Evolutionary conservation across 495 filamentous ascomycete species (phyloP).

Genomic region (Jackrogersella multiformis): DNA sequence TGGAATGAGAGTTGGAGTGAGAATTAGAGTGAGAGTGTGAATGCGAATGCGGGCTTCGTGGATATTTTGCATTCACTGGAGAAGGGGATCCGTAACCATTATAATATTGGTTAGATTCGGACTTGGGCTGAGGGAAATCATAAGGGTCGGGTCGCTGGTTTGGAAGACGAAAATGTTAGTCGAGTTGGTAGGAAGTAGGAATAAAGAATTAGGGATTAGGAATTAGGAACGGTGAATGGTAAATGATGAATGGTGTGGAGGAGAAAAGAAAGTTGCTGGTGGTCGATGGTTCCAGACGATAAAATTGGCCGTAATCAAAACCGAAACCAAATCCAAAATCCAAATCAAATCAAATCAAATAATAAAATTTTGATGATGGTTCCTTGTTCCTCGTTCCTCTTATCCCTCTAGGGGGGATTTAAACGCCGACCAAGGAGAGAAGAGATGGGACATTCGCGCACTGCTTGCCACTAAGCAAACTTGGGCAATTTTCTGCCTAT

Average conservation of each 20-base stretch:
- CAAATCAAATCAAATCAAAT: constrained; percentile 11
- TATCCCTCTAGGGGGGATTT: too few species aligned
- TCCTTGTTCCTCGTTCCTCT: constrained; percentile 28
- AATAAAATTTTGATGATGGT: constrained; percentile 33
- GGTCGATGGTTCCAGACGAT: background rate
- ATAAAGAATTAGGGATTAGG: constrained; percentile 4
- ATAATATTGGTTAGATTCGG: constrained; percentile 55
- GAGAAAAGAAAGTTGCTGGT: constrained; percentile 13
- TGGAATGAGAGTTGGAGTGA: too few species aligned
- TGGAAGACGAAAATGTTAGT: constrained; percentile 35
- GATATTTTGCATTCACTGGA: constrained; percentile 63
- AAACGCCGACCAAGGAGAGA: constrained; percentile 21
- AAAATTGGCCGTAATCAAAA: constrained; percentile 32
- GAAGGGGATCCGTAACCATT: constrained; percentile 68
- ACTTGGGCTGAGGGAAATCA: constrained; percentile 54
- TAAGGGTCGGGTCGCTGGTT: constrained; percentile 62
- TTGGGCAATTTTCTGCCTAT: too few species aligned
- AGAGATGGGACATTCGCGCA: constrained; percentile 8
- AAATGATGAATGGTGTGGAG: background rate
- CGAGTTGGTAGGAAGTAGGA: constrained; percentile 21
- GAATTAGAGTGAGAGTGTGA: too few species aligned
- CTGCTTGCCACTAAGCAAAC: constrained; percentile 44
- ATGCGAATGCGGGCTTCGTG: constrained; percentile 65
- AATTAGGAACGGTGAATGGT: too few species aligned
- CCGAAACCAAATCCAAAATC: too few species aligned